phyloP scores from a whole-genome alignment of 345 rosid genomes.

The Salix koriyanagi region DNA sequence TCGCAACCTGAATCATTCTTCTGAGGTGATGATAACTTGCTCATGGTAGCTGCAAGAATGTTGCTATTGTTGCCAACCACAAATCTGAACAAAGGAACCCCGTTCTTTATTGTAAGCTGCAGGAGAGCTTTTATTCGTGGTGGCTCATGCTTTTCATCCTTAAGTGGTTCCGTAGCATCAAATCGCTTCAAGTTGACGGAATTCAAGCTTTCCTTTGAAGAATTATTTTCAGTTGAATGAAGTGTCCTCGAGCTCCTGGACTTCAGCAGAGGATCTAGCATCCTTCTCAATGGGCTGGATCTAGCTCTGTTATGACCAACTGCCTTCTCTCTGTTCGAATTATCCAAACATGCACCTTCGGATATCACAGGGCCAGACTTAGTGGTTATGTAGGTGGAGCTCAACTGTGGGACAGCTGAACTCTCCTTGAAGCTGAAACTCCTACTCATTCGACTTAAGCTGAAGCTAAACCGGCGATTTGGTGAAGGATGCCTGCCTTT shows the following conservation, averaged over 20 bases:
- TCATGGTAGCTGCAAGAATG: constrained; percentile 68
- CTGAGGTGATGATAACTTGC: constrained; percentile 32
- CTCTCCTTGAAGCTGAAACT: constrained; percentile 77
- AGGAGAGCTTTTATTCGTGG: constrained; percentile 52
- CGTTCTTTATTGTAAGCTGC: constrained; percentile 57
- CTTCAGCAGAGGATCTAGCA: constrained; percentile 67
- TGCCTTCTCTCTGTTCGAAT: constrained; percentile 36
- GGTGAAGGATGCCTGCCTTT: constrained; percentile 55
- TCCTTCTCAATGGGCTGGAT: constrained; percentile 71
- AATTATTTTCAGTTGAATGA: constrained; percentile 35
- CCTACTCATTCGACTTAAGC: constrained; percentile 61
- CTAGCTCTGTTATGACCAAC: constrained; percentile 39
- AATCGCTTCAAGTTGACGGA: constrained; percentile 26
- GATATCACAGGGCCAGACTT: constrained; percentile 55
- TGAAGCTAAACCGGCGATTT: constrained; percentile 71
- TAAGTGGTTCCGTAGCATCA: constrained; percentile 20
- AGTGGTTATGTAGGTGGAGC: constrained; percentile 39
- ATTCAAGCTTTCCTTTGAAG: constrained; percentile 34
- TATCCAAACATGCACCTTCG: constrained; percentile 33
- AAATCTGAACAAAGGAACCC: constrained; percentile 63
- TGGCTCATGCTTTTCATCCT: constrained; percentile 31
- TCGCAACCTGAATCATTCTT: constrained; percentile 39
- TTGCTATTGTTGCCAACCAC: constrained; percentile 45
- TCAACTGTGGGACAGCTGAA: constrained; percentile 41
- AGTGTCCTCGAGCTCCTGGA: constrained; percentile 32